A percentile compares a stretch with the other conserved stretches of the same genome.
phyloP scores from a whole-genome alignment of 2,329 filamentous ascomycete genomes.

The Tolypocladium album region DNA sequence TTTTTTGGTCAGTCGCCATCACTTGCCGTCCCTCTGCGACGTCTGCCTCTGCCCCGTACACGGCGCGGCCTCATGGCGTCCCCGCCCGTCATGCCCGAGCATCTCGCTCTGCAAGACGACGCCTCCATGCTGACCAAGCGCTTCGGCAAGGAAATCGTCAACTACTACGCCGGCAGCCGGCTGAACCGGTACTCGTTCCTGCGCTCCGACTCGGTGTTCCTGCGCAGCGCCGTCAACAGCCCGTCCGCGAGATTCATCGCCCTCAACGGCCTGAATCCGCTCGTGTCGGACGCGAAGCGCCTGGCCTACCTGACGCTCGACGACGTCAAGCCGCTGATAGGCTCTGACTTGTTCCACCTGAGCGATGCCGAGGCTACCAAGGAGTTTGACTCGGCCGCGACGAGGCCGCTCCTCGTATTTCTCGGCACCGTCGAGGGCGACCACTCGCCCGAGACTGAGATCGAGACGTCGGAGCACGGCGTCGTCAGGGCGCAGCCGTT shows the following conservation, averaged over 20 bases:
- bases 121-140: slow-evolving; percentile 62
- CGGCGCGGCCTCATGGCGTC: slow-evolving; percentile 2
- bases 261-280: slow-evolving; percentile 67
- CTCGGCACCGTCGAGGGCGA: slow-evolving; percentile 65
- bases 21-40: not conserved
- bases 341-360: slow-evolving; percentile 57
- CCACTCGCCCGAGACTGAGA: slow-evolving; percentile 7
- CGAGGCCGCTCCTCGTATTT: slow-evolving; percentile 66
- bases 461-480: slow-evolving; percentile 36
- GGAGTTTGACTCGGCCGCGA: slow-evolving; percentile 60
- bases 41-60: not conserved
- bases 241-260: slow-evolving; percentile 63
- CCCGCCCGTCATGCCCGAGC: slow-evolving; percentile 27
- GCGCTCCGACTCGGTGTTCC: slow-evolving; percentile 58
- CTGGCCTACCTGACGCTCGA: slow-evolving; percentile 59
- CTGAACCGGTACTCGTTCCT: slow-evolving; percentile 75
- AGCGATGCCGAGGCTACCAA: slow-evolving; percentile 64
- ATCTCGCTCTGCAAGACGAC: slow-evolving; percentile 33
- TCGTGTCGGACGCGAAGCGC: slow-evolving; percentile 43
- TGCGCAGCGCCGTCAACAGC: slow-evolving; percentile 55
- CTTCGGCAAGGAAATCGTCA: slow-evolving; percentile 70
- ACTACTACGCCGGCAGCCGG: slow-evolving; percentile 74
- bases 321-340: slow-evolving; percentile 62
- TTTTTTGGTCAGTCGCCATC: not conserved
- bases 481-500: slow-evolving; percentile 71